Base-by-base conservation (phyloP, 2,329 filamentous ascomycete genomes). In the Neocatenulostroma microsporum region DNA sequence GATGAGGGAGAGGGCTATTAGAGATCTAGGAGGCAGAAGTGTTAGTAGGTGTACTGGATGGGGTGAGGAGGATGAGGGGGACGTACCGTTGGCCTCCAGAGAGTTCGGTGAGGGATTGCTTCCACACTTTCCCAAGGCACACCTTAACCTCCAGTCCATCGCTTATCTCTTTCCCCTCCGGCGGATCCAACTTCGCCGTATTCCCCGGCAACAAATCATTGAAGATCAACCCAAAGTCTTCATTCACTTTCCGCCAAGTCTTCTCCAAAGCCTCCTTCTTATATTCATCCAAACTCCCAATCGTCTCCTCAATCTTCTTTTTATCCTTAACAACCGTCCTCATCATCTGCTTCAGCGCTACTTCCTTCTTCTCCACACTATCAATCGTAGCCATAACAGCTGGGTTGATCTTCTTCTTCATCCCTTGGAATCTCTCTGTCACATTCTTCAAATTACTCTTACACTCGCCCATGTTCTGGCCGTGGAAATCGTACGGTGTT, bases 311-410 rank as follows among this genome's bases (percentile, higher is more conserved):
- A 49, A 98, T 98, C 76, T 98, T 98, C 58, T 82, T 79, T 74
- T 98, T 98, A 66, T 98, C 91, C 39, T 85, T 80, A 51, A 94
- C 84, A 45, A 98, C 91, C 2, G 89, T 98, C 62, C 82, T 83
- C 82, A 98, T 94, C 87, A 96, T 98, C 62, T 91, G 85, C 69
- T 96, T 96, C 45, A 98, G 74, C 8, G 79, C 76, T 9, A 84
- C 77, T 61, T 98, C 93, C 66, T 98, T 98, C 78, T 98, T 98
- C 71, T 98, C 93, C 21, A 98, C 91, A 50, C 82, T 91, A 65
- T 98, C 91, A 56, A 98, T 98, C 85, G 96, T 98, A 62, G 94
- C 95, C 91, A 98, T 98, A 60, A 98, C 91, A 67, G 96, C 96
- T 38, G 91, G 91, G 59, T 98, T 98, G 70, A 98, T 95, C 72